These are phyloP conservation scores for Fraxinus platypoda DNA, from an alignment of 305 asterid genomes.

Conservation along the genomic window DNA sequence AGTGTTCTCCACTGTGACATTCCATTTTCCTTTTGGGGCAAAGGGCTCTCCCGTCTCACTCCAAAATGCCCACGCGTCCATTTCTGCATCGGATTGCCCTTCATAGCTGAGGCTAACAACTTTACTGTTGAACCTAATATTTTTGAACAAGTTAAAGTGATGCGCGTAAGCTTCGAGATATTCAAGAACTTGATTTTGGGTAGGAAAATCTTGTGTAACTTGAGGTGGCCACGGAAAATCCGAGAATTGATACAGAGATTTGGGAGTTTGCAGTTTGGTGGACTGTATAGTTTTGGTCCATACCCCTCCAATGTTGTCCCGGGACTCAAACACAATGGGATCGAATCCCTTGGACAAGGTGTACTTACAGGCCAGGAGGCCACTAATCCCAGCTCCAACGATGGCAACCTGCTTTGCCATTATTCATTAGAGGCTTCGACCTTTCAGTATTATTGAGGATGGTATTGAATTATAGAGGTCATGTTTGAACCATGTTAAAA, in stretches of 20 bases:
- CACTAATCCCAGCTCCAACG: conserved; percentile 48
- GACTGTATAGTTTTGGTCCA: conserved; percentile 38
- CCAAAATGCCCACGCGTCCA: conserved; percentile 30
- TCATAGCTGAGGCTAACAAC: conserved; percentile 37
- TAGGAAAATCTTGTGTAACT: conserved; percentile 31
- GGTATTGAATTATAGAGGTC: background rate
- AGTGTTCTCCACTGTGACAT: conserved; percentile 29
- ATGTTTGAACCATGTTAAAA: too few relatives aligned
- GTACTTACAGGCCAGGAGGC: conserved; percentile 54
- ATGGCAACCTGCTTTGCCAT: conserved; percentile 41
- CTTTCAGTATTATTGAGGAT: background rate
- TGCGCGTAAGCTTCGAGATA: conserved; percentile 37
- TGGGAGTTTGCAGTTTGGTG: conserved; percentile 45
- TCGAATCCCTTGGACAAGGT: conserved; percentile 39
- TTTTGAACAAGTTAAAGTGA: conserved; percentile 30
- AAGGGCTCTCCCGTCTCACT: conserved; percentile 34
- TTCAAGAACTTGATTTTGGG: conserved; percentile 27
- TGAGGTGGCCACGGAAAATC: conserved; percentile 57
- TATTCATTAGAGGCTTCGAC: background rate
- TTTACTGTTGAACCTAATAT: conserved; percentile 35
- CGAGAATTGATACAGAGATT: conserved; percentile 39
- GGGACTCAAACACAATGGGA: conserved; percentile 43
- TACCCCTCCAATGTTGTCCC: conserved; percentile 38
- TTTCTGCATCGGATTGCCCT: conserved; percentile 31
- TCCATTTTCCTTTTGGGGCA: conserved; percentile 37